Evolutionary conservation across 257 asterid genomes (phyloP), one percentile per base, ranked within the genome.

Genomic region (Penstemon davidsonii): DNA sequence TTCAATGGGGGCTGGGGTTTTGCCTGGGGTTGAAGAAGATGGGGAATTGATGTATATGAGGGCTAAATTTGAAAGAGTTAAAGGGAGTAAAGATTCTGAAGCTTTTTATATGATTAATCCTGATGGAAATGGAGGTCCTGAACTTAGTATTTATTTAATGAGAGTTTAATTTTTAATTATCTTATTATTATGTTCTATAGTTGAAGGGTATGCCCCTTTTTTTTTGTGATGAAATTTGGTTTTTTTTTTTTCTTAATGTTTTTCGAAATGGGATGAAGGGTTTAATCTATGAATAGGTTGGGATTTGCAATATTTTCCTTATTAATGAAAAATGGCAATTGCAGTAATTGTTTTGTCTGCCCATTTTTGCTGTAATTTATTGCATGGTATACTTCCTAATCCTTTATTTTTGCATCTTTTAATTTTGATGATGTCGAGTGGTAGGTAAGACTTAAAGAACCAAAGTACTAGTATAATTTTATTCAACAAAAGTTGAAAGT

Each of bases 81-180:
- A 84, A 4, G 97, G 99, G 25, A 81, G 95, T 40, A 93, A 87
- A 75, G 99, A 93, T 73, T 93, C 97, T 0, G 97, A 93, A 64
- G 96, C 97, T 6, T 93, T 90, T 65, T 93, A 93, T 80, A 93
- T 93, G 97, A 93, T 90, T 91, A 93, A 86, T 67, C 99, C 99
- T 4, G 99, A 93, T 75, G 86, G 96, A 2, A 81, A 83, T 75
- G 96, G 97, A 56, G 96, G 99, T 18, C 96, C 97, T 60, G 99
- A 93, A 71, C 88, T 93, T 45, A 90, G 99, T 76, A 82, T 93
- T 59, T 93, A 93, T 67, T 77, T 93, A 78, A 92, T 93, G 37
- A 86, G 97, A 72, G 95, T 84, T 76, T 92, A 54, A 69, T 13
- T 6, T 7, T 56, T 10, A 39, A 19, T 56, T 69, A 10, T 46